Conservation (phyloP, 345 rosid species). For the Brassica carinata region DNA sequence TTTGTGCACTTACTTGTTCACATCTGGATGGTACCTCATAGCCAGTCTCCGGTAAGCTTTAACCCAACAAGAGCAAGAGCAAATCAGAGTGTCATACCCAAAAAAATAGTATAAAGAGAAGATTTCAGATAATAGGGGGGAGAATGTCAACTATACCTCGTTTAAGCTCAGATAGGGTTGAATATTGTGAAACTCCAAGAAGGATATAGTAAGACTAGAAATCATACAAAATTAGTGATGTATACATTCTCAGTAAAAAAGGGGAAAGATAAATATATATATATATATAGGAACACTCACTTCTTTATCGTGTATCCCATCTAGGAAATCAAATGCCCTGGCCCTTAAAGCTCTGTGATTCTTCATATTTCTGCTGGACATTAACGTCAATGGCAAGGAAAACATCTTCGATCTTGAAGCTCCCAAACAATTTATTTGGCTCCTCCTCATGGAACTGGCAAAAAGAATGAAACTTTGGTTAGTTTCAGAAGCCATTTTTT, state of each 20-base stretch:
- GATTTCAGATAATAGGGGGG: too few relatives aligned
- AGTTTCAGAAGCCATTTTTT: neutral
- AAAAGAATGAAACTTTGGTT: slow-evolving; percentile 9
- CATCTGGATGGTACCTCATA: slow-evolving; percentile 91
- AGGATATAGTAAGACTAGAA: slow-evolving; percentile 80
- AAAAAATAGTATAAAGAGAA: neutral
- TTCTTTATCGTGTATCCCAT: neutral
- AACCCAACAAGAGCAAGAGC: slow-evolving; percentile 26
- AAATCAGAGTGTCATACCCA: slow-evolving; percentile 5
- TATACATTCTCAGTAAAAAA: slow-evolving; percentile 12
- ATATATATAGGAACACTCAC: slow-evolving; percentile 36
- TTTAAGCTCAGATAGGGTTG: slow-evolving; percentile 89
- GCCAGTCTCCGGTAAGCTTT: slow-evolving; percentile 94
- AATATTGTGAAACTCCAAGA: slow-evolving; percentile 85
- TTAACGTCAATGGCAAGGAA: too few relatives aligned
- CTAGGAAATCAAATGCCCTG: neutral
- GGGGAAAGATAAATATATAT: too few relatives aligned
- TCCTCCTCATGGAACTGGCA: slow-evolving; percentile 51
- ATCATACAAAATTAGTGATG: neutral
- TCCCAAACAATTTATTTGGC: slow-evolving; percentile 52
- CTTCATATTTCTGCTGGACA: too few relatives aligned
- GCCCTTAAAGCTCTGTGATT: too few relatives aligned
- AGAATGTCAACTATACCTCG: too few relatives aligned
- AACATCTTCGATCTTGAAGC: slow-evolving; percentile 69
- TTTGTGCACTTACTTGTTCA: slow-evolving; percentile 98